Evolutionary conservation across 1,284 basidiomycete genomes (phyloP), one percentile per base, ranked within the genome.

Genomic region (Fomitopsis pinicola): DNA sequence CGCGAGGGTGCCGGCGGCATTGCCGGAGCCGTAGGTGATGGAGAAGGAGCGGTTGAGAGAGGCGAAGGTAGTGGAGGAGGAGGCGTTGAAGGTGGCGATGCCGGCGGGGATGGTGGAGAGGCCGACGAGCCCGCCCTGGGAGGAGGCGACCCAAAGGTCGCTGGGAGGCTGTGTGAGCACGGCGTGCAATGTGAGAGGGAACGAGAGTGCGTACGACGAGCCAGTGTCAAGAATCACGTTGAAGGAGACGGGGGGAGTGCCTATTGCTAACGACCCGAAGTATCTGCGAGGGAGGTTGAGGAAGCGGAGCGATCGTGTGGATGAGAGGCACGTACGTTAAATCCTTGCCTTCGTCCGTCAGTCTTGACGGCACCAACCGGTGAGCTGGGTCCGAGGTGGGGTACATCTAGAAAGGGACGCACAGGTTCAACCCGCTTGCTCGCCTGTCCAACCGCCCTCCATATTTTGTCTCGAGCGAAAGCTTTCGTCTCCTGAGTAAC

Each of bases 171-270:
- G 26, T 30, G 19, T 42, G 19, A 36, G 40, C 42, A 35, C 30
- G 42, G 19, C 9, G 52, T 26, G 42, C 3, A n/a, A 15, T 15
- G 15, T 36, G n/a, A 9, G 52, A 8, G 14, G 28, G 15, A 35
- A 19, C 1, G 17, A 46, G 17, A 42, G 17, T 22, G 72, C 77
- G 62, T 55, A 78, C 78, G 77, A 71, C 28, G 86, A 88, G 5
- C 88, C 87, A 0, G 87, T 89, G 70, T 89, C 82, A 22, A 84
- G 66, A 19, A 79, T 66, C 46, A 80, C 74, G 59, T 79, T 64
- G 46, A 72, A 79, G 3, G 77, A 73, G 3, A 71, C 67, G 0
- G 73, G 68, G 33, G 77, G 77, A 0, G 77, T 78, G 26, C 77
- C 77, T 36, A 79, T 71, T n/a, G 78, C 77, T 59, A 79, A 57